Conservation (phyloP, 2,329 filamentous ascomycete species). For the Arthrobotrys conoides region DNA sequence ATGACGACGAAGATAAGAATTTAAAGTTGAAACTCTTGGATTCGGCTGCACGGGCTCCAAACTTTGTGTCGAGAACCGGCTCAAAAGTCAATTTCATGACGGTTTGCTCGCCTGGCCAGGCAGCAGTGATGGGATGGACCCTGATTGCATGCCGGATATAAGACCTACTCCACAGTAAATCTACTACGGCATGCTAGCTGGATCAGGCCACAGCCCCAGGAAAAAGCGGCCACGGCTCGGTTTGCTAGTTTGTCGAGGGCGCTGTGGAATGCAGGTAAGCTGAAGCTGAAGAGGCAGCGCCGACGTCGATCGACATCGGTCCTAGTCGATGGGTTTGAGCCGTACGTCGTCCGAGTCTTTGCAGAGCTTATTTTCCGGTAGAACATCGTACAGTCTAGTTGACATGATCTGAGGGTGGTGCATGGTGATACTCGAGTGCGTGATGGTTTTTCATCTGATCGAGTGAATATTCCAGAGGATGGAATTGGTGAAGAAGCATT, state of each 20-base stretch:
- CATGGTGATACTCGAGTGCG: background rate
- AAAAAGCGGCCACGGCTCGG: background rate
- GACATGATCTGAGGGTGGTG: background rate
- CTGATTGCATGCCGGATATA: background rate
- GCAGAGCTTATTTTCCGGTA: background rate
- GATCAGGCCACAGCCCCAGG: slow-evolving; percentile 31
- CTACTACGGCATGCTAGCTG: background rate
- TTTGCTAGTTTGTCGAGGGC: background rate
- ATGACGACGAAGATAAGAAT: background rate
- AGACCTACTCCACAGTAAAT: no score
- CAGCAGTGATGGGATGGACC: slow-evolving; percentile 13
- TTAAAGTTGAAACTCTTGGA: background rate
- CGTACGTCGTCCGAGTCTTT: no score
- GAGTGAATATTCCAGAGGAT: background rate
- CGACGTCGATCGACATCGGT: background rate
- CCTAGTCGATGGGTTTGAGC: background rate
- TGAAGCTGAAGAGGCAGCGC: slow-evolving; percentile 5
- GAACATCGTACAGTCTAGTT: background rate
- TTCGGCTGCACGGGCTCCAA: background rate
- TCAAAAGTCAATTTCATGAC: background rate
- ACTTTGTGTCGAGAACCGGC: background rate
- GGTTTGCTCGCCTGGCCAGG: slow-evolving; percentile 11
- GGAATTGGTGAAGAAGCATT: background rate
- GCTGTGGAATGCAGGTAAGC: slow-evolving; percentile 8
- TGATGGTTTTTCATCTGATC: background rate